phyloP scores from a whole-genome alignment of 441 rosid genomes.

The Pelargonium hybrid region DNA sequence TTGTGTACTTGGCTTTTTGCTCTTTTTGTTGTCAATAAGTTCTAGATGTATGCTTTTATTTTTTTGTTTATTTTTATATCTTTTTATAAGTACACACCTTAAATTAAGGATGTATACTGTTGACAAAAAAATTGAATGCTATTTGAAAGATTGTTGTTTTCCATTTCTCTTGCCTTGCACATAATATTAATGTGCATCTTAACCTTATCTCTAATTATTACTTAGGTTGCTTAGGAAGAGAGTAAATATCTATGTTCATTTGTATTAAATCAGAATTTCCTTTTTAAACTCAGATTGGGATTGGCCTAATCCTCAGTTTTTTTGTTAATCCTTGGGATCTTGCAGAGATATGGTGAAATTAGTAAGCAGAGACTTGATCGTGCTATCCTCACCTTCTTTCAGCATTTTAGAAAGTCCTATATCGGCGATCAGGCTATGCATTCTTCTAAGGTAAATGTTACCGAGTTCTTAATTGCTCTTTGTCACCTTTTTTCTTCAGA shows the following conservation, averaged over 20 bases:
- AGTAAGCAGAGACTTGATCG: conserved; percentile 98
- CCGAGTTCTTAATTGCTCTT: not conserved
- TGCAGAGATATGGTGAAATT: conserved; percentile 80
- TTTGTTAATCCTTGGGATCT: conserved; percentile 17
- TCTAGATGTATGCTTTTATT: not conserved
- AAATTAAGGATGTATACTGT: not conserved
- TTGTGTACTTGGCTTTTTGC: not conserved
- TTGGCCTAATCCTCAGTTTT: not conserved
- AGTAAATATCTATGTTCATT: not conserved
- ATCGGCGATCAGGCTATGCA: conserved; percentile 99
- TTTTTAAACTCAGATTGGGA: not conserved
- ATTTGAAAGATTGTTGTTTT: not conserved
- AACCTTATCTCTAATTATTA: not conserved
- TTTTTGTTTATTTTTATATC: not conserved
- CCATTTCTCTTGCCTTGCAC: not conserved
- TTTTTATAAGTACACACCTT: not conserved
- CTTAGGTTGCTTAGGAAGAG: not conserved
- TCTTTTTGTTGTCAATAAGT: not conserved
- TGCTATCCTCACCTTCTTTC: conserved; percentile 92
- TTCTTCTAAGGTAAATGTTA: conserved; percentile 75
- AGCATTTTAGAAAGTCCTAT: conserved; percentile 93
- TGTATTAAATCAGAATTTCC: not conserved
- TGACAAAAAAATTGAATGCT: not conserved
- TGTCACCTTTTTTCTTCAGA: conserved; percentile 3
- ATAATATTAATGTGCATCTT: not conserved